A percentile compares a stretch with the other conserved stretches of the same genome.
Evolutionary conservation across 2,329 filamentous ascomycete species (phyloP).

Genomic region (Verticillium zaregamsianum): DNA sequence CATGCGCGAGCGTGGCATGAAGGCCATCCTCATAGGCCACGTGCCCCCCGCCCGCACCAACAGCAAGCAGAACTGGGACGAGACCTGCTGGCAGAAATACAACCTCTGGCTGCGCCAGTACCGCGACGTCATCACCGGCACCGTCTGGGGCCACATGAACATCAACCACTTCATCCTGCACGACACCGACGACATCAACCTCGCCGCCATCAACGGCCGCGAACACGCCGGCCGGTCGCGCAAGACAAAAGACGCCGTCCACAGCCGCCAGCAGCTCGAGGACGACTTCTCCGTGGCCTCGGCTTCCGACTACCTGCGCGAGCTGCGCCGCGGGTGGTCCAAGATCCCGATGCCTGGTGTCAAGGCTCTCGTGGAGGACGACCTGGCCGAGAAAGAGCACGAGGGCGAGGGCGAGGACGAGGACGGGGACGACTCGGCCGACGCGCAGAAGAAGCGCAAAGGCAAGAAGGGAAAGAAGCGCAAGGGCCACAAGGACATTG

Average conservation of each 20-base stretch:
- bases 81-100: conserved; percentile 98
- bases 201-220: conserved; percentile 38
- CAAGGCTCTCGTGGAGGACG: conserved; percentile 12
- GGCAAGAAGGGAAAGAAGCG: conserved; percentile 44
- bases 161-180: conserved; percentile 95
- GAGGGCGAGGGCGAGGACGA: conserved; percentile 14
- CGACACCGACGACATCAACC: conserved; percentile 72
- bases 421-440: conserved; percentile 15
- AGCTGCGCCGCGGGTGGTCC: conserved; percentile 74
- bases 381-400: conserved; percentile 10
- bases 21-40: conserved; percentile 91
- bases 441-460: conserved; percentile 18
- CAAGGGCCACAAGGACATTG: conserved; percentile 56
- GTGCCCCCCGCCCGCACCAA: conserved; percentile 85
- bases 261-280: conserved; percentile 33
- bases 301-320: conserved; percentile 75
- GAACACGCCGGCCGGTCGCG: conserved; percentile 14
- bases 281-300: conserved; percentile 59
- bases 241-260: background rate
- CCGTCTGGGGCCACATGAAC: conserved; percentile 94
- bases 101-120: conserved; percentile 86
- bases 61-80: conserved; percentile 87
- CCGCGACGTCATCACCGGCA: conserved; percentile 78
- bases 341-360: conserved; percentile 56
- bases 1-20: conserved; percentile 79